phyloP scores from a whole-genome alignment of 768 basidiomycete genomes.

The Suillus placidus region DNA sequence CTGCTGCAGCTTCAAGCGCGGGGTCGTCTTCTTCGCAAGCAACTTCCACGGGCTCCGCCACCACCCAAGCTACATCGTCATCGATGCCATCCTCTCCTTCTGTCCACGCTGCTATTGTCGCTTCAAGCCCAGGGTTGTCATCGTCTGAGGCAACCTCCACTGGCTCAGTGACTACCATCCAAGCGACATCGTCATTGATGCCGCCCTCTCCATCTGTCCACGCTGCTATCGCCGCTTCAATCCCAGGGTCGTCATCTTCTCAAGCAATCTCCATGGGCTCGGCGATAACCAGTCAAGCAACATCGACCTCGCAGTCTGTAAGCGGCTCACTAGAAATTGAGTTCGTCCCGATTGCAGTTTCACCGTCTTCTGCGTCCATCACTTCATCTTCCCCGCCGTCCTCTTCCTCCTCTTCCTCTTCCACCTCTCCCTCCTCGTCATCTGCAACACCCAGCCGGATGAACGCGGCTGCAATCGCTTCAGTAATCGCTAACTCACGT shows the following conservation, averaged over 20 bases:
- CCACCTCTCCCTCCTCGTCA: slow-evolving; percentile 11
- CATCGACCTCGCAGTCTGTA: slow-evolving; percentile 1
- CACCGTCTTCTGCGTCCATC: slow-evolving; percentile 1
- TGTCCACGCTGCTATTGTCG: neutral
- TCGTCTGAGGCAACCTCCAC: neutral
- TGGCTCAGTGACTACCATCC: slow-evolving; percentile 1
- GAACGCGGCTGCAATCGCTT: slow-evolving; percentile 24
- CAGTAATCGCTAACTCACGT: slow-evolving; percentile 19
- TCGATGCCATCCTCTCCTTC: neutral
- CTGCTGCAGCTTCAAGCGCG: neutral
- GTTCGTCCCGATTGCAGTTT: slow-evolving; percentile 17
- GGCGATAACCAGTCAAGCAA: neutral
- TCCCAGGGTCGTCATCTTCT: neutral
- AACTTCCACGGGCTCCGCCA: neutral
- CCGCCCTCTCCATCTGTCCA: neutral
- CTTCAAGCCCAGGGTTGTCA: neutral
- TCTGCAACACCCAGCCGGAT: slow-evolving; percentile 5
- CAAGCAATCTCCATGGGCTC: neutral
- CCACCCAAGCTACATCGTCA: slow-evolving; percentile 3
- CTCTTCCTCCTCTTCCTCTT: slow-evolving; percentile 1
- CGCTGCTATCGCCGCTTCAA: neutral
- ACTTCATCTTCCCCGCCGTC: neutral
- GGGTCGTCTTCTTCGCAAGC: neutral
- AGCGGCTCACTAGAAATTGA: slow-evolving; percentile 25
- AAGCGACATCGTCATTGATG: neutral